Conservation (phyloP, 2,329 filamentous ascomycete species). For the Madurella mycetomatis region DNA sequence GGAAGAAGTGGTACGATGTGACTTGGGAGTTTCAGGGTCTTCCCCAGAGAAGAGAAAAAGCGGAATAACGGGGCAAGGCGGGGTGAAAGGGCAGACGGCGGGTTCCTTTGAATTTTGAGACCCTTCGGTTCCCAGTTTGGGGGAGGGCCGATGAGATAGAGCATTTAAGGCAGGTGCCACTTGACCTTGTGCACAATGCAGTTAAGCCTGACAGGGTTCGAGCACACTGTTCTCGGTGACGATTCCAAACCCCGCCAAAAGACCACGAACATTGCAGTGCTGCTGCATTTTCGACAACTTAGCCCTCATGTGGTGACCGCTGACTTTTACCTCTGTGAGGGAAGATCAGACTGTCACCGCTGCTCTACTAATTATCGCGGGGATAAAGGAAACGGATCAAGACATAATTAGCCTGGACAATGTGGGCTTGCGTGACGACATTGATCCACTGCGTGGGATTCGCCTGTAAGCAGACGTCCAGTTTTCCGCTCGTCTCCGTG, state of each 20-base stretch:
- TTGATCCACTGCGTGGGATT: constrained; percentile 1
- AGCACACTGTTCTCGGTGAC: neutral
- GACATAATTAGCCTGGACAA: neutral
- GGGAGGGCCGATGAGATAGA: too few species aligned
- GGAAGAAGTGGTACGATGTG: neutral
- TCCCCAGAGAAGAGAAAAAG: neutral
- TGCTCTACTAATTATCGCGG: neutral
- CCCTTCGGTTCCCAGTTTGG: too few species aligned
- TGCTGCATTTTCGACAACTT: too few species aligned
- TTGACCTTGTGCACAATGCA: neutral
- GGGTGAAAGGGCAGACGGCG: neutral
- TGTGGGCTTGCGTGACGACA: neutral
- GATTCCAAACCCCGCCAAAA: too few species aligned
- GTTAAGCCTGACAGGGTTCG: neutral
- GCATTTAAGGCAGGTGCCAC: neutral
- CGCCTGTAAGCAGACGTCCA: neutral
- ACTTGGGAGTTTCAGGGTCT: constrained; percentile 5
- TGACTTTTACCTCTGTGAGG: neutral
- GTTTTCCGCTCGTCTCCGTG: constrained; percentile 1
- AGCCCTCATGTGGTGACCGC: too few species aligned
- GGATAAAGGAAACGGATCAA: neutral
- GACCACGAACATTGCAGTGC: neutral
- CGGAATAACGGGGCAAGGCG: neutral
- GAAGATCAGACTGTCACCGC: neutral
- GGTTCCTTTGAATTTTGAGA: too few species aligned